Base-by-base conservation (phyloP, 768 basidiomycete species). In the Suillus tomentosus region DNA sequence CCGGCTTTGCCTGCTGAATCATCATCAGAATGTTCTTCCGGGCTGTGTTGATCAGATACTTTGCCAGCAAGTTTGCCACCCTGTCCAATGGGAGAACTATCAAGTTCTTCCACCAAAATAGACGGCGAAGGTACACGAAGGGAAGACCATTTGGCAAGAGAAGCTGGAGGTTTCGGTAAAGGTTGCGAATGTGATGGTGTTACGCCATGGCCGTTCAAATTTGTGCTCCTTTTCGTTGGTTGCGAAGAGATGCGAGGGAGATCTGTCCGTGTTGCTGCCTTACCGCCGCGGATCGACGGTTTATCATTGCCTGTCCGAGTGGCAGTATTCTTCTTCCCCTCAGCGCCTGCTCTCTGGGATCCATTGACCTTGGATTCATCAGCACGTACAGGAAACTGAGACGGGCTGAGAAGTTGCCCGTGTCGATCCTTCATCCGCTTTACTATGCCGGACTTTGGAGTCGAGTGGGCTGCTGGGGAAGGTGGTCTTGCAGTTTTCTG, bases 401-500 rank as follows among this genome's bases (percentile, higher is more conserved):
- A 62, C 13, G 50, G 61, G 37, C 37, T 59, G 56, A 24, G 24
- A 58, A 27, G 24, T 42, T 42, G 17, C 17, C 57, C 57, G 7
- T 42, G 65, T 19, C 81, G 78, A 55, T 76, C 74, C 73, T 78
- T 84, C 77, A 82, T 83, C 57, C 79, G 77, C 54, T 75, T 77
- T 15, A 76, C 63, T 13, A 80, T 71, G 10, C 79, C 77, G 6
- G 75, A 73, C 22, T 72, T 75, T 62, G 75, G 73, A 0, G 70
- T 73, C 24, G 68, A 65, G 19, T 63, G 71, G 57, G 63, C 53
- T 9, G 22, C 22, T 42, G 27, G 60, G 9, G 61, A 60, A 58
- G 31, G 60, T 51, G 34, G 64, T 55, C 19, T 13, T 57, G 53
- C 34, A 47, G 27, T 24, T 60, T 65, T 72, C 66, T 15, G 62